Percentiles rank a stretch among this genome's conserved stretches.
phyloP scores from a whole-genome alignment of 495 filamentous ascomycete genomes.

The Symbiotaphrina buchneri region DNA sequence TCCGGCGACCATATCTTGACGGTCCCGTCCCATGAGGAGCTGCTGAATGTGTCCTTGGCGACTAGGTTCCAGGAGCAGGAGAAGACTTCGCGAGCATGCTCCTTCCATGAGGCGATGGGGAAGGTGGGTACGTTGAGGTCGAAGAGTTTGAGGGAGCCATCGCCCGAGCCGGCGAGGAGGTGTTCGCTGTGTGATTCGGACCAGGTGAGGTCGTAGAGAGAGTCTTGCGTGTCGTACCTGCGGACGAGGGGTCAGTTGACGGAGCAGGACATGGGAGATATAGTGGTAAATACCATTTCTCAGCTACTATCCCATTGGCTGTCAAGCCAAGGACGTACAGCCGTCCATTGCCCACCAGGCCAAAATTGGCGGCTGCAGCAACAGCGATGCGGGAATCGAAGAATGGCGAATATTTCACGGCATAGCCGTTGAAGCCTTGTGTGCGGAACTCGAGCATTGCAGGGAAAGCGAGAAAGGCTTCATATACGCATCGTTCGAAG shows the following conservation, averaged over 20 bases:
- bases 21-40: conserved; percentile 82
- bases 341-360: conserved; percentile 87
- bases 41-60: conserved; percentile 74
- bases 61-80: conserved; percentile 80
- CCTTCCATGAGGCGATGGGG: conserved; percentile 70
- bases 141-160: conserved; percentile 87
- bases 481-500: too few relatives aligned
- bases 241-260: neutral
- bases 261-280: neutral
- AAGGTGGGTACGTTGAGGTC: conserved; percentile 57
- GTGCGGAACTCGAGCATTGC: conserved; percentile 86
- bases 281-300: conserved; percentile 33
- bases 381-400: conserved; percentile 86
- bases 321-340: conserved; percentile 65
- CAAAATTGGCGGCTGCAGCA: conserved; percentile 72
- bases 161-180: conserved; percentile 64
- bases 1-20: conserved; percentile 81
- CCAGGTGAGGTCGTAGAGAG: conserved; percentile 84
- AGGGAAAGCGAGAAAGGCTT: conserved; percentile 13
- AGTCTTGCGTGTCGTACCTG: conserved; percentile 90
- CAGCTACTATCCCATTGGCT: conserved; percentile 55
- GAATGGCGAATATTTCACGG: conserved; percentile 94
- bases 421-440: conserved; percentile 80
- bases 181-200: conserved; percentile 91
- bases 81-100: conserved; percentile 83